Base-by-base conservation (phyloP, 2,329 filamentous ascomycete genomes). In the Alternaria arbusti region DNA sequence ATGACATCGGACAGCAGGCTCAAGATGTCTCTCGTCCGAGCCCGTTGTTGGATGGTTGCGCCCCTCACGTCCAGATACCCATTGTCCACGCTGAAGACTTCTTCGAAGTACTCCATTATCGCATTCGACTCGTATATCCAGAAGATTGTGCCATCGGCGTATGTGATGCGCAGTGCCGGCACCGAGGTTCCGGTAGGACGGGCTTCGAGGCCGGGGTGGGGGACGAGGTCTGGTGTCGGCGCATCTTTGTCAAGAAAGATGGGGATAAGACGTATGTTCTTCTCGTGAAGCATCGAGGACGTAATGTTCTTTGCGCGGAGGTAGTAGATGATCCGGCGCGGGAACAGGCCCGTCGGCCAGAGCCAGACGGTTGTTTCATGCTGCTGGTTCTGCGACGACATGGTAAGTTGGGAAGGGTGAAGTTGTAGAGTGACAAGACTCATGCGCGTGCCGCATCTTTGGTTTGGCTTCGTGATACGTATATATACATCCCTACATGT, bases 301-400 rank as follows among this genome's bases (percentile, higher is more conserved):
- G 43, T 20, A 6, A 45, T 45, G 43, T 45, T 45, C 43, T 45
- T 45, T 20, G 43, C 43, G 43, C 43, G 43, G 6, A 45, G 43
- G 43, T 45, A 71, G 62, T 69, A 71, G 40, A 70, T 26, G 11
- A 73, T 25, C 32, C 69, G 69, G 12, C 68, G 68, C 6, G 70
- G 69, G 51, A 66, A 73, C 30, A 71, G 62, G 36, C 70, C 69
- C 3, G 59, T 64, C 2, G 69, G 66, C 70, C 70, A 73, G 54
- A 73, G 22, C 66, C 65, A 71, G 32, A 73, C 32, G 12, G 69
- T 73, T 17, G 56, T 70, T 22, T 10, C 12, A 45, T 59, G 17
- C 43, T 20, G 43, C 20, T 45, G 43, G 20, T 45, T 22, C 20
- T 20, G 43, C 43, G 43, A 22, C 6, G 11, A 22, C 43, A 45